Base-by-base conservation (phyloP, 2,329 filamentous ascomycete genomes). In the Clonostachys rosea region DNA sequence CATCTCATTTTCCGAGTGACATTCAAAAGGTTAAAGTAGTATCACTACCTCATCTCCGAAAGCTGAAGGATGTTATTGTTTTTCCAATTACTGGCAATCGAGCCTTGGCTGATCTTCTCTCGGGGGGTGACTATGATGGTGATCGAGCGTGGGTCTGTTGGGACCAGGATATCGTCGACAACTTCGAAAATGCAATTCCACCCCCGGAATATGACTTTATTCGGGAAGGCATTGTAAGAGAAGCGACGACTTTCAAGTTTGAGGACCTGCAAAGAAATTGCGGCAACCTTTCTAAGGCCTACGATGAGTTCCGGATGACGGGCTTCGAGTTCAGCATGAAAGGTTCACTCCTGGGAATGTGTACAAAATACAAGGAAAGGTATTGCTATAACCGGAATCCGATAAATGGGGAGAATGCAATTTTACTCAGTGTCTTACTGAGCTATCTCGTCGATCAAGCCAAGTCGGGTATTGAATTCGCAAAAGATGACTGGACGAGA, bases 101-200 rank as follows among this genome's bases (percentile, higher is more conserved):
- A 1, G 79, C 87, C 0, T 71, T 91, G 0, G 89, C 87, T 0
- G 78, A 81, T 9, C 83, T 84, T 55, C 69, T 92, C 0, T 89
- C 87, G 2, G 89, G 89, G 0, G 89, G 89, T 1, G 89, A 92
- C 56, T 92, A 91, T 51, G 88, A 92, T 53, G 89, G 89, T 0
- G 89, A 94, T 51, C 76, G 70, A n/a, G 80, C 87, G 5, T 91
- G 87, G 86, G 66, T 89, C 0, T 89, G 85, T 56, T 92, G 86
- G 85, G 86, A 91, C 30, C 67, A 71, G 0, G 63, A 67, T 0
- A 74, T 94, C 4, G 85, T 89, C 0, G 55, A 69, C 6, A 81
- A 81, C n/a, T 92, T 92, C 54, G 53, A 57, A 5, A 90, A 87
- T 49, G 79, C 81, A 0, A n/a, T 56, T 0, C 52, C 57, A 2